These are phyloP conservation scores for Yueomyces sp. DNA, from an alignment of 805 yeast genomes.

Conservation along the genomic window DNA sequence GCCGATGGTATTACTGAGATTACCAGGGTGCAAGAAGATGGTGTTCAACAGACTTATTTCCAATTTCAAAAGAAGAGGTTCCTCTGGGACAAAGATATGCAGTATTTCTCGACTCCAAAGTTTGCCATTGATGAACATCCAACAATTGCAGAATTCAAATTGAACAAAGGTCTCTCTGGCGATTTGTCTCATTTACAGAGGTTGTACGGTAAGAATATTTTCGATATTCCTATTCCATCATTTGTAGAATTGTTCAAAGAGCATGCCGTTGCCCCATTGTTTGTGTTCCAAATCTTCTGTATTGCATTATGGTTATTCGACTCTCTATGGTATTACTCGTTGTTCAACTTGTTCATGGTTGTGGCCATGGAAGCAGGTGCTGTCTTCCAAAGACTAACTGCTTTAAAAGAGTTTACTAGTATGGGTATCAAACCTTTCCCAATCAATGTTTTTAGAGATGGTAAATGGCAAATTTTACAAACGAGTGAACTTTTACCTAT, in stretches of 20 bases:
- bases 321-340: conserved; percentile 91
- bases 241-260: conserved; percentile 85
- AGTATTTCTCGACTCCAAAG: conserved; percentile 66
- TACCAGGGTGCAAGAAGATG: conserved; percentile 39
- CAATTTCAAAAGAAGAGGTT: conserved; percentile 87
- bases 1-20: conserved; percentile 66
- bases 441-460: conserved; percentile 58
- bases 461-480: conserved; percentile 53
- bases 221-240: conserved; percentile 92
- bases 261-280: conserved; percentile 97
- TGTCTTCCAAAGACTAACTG: conserved; percentile 88
- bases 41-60: conserved; percentile 55
- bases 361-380: conserved; percentile 88
- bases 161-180: conserved; percentile 40
- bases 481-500: conserved; percentile 80
- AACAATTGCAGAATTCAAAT: conserved; percentile 42
- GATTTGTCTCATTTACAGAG: conserved; percentile 37
- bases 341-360: conserved; percentile 84
- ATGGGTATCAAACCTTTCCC: conserved; percentile 94
- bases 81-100: conserved; percentile 41
- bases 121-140: conserved; percentile 51
- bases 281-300: conserved; percentile 91
- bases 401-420: conserved; percentile 89
- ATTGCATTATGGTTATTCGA: conserved; percentile 93
- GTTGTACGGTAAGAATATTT: conserved; percentile 70